phyloP scores from a whole-genome alignment of 257 asterid genomes.

The Solanum verrucosum region DNA sequence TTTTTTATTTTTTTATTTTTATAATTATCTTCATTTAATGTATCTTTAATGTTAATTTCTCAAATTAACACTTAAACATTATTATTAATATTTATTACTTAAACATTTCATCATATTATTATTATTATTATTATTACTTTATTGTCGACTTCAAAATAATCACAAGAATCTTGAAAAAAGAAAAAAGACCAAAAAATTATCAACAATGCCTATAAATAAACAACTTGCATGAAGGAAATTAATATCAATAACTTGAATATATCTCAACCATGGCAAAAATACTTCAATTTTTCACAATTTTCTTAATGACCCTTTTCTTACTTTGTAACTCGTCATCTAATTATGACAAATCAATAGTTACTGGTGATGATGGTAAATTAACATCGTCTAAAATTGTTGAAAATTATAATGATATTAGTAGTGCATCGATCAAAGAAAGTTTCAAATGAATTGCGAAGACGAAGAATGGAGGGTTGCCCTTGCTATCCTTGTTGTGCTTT shows the following conservation, averaged over 20 bases:
- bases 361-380: neutral
- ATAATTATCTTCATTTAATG: too few species aligned
- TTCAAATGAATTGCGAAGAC: neutral
- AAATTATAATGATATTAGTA: neutral
- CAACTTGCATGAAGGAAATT: neutral
- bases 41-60: too few species aligned
- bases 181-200: neutral
- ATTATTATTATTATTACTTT: neutral
- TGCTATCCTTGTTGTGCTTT: constrained; percentile 1
- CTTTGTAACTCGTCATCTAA: neutral
- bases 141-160: neutral
- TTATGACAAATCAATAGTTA: neutral
- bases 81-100: too few species aligned
- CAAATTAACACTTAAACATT: too few species aligned
- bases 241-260: neutral
- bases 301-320: neutral
- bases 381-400: neutral
- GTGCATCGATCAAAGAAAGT: neutral
- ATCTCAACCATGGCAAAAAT: neutral
- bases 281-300: neutral
- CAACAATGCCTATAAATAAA: neutral
- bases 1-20: too few species aligned
- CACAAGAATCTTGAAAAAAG: neutral
- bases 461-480: constrained; percentile 1
- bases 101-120: too few species aligned